Base-by-base conservation (phyloP, 768 basidiomycete genomes). In the Boletus reticulatus region DNA sequence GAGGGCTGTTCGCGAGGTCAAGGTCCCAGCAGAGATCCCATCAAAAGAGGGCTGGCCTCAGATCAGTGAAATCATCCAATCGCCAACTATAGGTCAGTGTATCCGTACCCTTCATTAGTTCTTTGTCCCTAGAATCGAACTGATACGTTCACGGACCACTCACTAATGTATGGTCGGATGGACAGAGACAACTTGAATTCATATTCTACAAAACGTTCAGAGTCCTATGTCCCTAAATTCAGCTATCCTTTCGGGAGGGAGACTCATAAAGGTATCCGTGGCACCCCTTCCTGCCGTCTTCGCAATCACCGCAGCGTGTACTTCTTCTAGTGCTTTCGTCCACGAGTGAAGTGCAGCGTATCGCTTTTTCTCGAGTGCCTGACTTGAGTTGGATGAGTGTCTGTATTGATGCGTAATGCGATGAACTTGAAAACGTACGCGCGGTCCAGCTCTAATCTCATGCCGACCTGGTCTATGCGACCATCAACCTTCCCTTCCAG, bases 401-500 rank as follows among this genome's bases (percentile, higher is more conserved):
- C n/a, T 38, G n/a, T 24, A 14, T 11, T 12, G 13, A 20, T 19
- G 14, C 10, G 6, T 39, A 7, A 32, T 14, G 14, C 38, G 8
- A 19, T 19, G 5, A 29, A 29, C 7, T 29, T 17, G 49, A 41
- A 45, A 37, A 24, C 78, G 14, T 65, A 92, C 91, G 93, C 87
- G 68, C 85, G 78, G 63, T 96, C 94, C 38, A 99, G 78, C 65
- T 98, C 93, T 16, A 99, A 78, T 51, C 92, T 79, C 81, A 94
- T 94, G 37, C 90, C 85, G 38, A 97, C 94, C 74, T 99, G 97
- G 73, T 99, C 96, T 66, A 99, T 98, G 60, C 87, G 83, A 12
- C 97, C 97, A 62, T 96, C 92, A 12, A 99, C 92, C 69, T 92
- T 96, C n/a, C 92, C 93, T 70, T 99, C 97, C 24, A 98, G 75